Percentiles rank a stretch among this genome's conserved stretches.
These are phyloP conservation scores for Cutaneotrichosporon cavernicola DNA, from an alignment of 1,284 basidiomycete genomes.

Conservation along the genomic window DNA sequence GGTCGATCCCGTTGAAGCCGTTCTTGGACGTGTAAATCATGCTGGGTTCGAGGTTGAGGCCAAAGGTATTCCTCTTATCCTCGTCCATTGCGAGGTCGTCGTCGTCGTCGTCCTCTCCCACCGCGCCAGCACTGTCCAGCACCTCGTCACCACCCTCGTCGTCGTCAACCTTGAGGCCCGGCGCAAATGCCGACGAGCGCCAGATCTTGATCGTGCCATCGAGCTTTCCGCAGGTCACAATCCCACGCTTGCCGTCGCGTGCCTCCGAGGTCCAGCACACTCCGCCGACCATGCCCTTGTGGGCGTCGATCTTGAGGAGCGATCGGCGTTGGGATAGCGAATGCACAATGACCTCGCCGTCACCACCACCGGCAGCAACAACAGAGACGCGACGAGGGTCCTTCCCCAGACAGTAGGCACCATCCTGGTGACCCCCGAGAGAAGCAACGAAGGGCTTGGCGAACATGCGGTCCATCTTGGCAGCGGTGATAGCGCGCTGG, in stretches of 20 bases:
- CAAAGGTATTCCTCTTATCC: slow-evolving; percentile 39
- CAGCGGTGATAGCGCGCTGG: slow-evolving; percentile 87
- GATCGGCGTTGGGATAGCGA: slow-evolving; percentile 71
- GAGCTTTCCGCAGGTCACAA: slow-evolving; percentile 82
- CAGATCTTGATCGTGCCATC: slow-evolving; percentile 92
- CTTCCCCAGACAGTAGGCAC: slow-evolving; percentile 82
- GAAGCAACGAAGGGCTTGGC: slow-evolving; percentile 91
- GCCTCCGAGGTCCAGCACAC: slow-evolving; percentile 51
- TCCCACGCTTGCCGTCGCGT: slow-evolving; percentile 59
- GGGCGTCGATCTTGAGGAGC: slow-evolving; percentile 71
- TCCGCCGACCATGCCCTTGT: slow-evolving; percentile 89
- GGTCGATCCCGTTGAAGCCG: slow-evolving; percentile 91
- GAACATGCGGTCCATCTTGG: slow-evolving; percentile 95
- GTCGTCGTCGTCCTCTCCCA: slow-evolving; percentile 49
- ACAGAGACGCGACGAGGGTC: slow-evolving; percentile 74
- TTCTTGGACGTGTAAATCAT: slow-evolving; percentile 76
- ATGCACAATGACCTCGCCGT: slow-evolving; percentile 91
- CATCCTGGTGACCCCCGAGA: slow-evolving; percentile 91
- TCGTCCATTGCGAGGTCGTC: slow-evolving; percentile 50
- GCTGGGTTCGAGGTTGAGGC: slow-evolving; percentile 58
- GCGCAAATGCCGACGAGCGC: slow-evolving; percentile 58
- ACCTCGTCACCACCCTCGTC: slow-evolving; percentile 42
- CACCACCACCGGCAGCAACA: slow-evolving; percentile 92
- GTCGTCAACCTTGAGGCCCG: slow-evolving; percentile 44
- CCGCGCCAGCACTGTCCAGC: slow-evolving; percentile 46